phyloP scores from a whole-genome alignment of 768 basidiomycete genomes.

The Pisolithus albus region DNA sequence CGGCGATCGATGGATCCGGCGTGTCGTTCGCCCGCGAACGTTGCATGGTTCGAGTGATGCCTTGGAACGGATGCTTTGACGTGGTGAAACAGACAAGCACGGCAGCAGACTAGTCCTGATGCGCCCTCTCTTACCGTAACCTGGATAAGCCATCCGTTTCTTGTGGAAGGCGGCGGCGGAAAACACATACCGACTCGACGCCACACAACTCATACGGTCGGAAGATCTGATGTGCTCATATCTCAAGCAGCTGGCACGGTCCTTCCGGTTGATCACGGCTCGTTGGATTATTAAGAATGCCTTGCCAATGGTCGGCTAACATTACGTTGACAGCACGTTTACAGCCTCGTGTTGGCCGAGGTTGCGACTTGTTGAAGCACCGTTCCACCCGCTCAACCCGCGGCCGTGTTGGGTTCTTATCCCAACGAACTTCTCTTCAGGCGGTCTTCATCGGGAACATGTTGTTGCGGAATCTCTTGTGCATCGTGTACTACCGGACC shows the following conservation, averaged over 20 bases:
- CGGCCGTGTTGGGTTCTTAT: not conserved
- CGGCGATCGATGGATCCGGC: not conserved
- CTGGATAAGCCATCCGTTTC: no score
- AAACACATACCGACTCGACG: no score
- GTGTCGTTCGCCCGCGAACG: no score
- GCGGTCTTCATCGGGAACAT: not conserved
- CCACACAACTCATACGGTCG: no score
- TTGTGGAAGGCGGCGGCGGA: no score
- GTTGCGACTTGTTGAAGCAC: slow-evolving; percentile 9
- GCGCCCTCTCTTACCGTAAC: no score
- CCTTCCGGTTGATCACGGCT: not conserved
- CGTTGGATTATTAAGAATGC: not conserved
- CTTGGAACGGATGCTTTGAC: no score
- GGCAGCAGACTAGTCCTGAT: no score
- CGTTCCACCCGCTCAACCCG: not conserved
- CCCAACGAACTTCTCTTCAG: not conserved
- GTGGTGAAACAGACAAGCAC: no score
- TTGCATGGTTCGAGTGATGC: no score
- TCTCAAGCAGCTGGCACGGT: not conserved
- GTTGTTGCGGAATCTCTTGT: slow-evolving; percentile 6
- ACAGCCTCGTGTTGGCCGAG: slow-evolving; percentile 18
- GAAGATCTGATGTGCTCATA: no score
- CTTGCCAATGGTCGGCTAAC: slow-evolving; percentile 9
- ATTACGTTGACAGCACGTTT: slow-evolving; percentile 12
- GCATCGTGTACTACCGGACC: not conserved